A percentile compares a stretch with the other conserved stretches of the same genome.
Conservation (phyloP, 2,329 filamentous ascomycete genomes). For the Grosmannia serpens region DNA sequence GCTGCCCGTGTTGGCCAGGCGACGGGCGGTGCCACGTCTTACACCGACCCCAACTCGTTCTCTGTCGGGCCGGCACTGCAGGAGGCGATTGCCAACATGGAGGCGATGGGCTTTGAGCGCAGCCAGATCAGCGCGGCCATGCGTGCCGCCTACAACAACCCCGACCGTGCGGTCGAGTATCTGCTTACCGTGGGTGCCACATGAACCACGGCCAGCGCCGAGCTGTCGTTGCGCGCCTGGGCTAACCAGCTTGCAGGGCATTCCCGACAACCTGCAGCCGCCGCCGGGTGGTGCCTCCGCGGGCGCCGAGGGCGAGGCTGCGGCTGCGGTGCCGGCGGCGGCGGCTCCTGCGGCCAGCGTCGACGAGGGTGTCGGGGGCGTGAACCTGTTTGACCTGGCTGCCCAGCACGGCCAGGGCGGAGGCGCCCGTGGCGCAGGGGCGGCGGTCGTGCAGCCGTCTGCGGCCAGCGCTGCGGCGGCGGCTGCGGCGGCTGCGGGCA, state of each 20-base stretch:
- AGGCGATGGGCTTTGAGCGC: conserved; percentile 90
- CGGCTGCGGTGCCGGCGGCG: conserved; percentile 27
- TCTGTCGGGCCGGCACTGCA: conserved; percentile 75
- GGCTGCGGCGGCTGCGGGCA: conserved; percentile 34
- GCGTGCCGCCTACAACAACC: conserved; percentile 94
- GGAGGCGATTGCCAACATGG: conserved; percentile 81
- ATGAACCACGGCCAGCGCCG: neutral
- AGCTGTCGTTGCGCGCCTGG: neutral
- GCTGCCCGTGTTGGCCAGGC: conserved; percentile 16
- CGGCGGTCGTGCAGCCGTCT: conserved; percentile 18
- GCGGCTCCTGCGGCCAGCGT: conserved; percentile 30
- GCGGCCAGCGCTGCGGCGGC: conserved; percentile 26
- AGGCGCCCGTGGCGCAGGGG: conserved; percentile 27
- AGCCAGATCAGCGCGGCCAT: conserved; percentile 85
- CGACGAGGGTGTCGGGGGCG: conserved; percentile 49
- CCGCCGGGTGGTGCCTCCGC: conserved; percentile 29
- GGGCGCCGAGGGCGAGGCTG: conserved; percentile 25
- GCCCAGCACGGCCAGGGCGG: conserved; percentile 54
- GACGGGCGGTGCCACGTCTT: conserved; percentile 26
- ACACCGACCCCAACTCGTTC: conserved; percentile 69
- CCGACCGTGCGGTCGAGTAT: conserved; percentile 94
- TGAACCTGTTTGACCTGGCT: conserved; percentile 90
- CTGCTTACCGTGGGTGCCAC: conserved; percentile 60
- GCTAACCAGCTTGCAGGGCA: conserved; percentile 49
- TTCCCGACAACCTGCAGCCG: conserved; percentile 70